Evolutionary conservation across 257 asterid species (phyloP).

Genomic region (Penstemon davidsonii): DNA sequence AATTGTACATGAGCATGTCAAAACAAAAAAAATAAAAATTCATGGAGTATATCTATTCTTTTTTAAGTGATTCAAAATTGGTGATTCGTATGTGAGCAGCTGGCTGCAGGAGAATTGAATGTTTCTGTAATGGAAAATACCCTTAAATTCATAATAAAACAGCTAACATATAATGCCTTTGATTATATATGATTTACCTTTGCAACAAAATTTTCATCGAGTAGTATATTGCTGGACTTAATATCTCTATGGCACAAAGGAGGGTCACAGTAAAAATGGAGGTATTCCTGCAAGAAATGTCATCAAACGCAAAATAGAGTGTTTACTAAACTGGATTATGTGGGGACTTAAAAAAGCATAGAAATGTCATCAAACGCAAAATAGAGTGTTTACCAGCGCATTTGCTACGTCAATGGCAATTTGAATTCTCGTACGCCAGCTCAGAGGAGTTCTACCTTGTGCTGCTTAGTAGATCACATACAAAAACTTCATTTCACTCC

Average conservation of each 20-base stretch:
- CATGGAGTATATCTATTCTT: too few relatives aligned
- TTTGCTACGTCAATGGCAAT: conserved; percentile 91
- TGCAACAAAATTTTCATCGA: conserved; percentile 75
- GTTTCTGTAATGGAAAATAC: not conserved
- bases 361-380: not conserved
- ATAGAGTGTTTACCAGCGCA: conserved; percentile 63
- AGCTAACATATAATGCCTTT: not conserved
- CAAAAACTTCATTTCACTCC: conserved; percentile 3
- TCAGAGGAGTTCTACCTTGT: conserved; percentile 68
- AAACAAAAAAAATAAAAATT: too few relatives aligned
- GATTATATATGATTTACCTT: conserved; percentile 53
- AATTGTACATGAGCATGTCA: too few relatives aligned
- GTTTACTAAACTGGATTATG: not conserved
- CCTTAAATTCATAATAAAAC: not conserved
- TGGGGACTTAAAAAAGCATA: not conserved
- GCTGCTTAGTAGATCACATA: conserved; percentile 45
- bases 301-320: conserved; percentile 17
- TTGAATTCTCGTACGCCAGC: conserved; percentile 85
- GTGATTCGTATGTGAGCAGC: too few relatives aligned
- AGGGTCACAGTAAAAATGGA: conserved; percentile 92
- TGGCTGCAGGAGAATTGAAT: not conserved
- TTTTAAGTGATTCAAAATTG: too few relatives aligned
- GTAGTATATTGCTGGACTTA: conserved; percentile 87
- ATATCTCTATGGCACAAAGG: conserved; percentile 96
- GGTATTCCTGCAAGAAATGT: conserved; percentile 72